Base-by-base conservation (phyloP, 208 protist genomes). In the Kentomonas sorsogonicus region DNA sequence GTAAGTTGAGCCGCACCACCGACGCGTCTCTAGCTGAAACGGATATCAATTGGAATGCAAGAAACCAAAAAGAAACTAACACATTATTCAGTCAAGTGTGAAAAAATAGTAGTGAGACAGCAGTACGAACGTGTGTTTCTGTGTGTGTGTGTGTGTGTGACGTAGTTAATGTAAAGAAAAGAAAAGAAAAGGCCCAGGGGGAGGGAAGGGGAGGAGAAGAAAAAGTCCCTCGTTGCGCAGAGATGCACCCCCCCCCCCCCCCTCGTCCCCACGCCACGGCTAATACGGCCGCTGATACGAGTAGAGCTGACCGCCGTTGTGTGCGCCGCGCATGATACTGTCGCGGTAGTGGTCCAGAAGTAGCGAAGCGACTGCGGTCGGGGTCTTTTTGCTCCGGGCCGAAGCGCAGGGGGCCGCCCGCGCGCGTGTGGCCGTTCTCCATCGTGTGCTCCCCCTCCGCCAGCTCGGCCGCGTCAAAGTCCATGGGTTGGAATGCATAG, bases 301-400 rank as follows among this genome's bases (percentile, higher is more conserved):
- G 67, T 94, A 94, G 6, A 94, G 57, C 57, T 86, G 70, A 0
- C 87, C 87, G 78, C 88, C 87, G 69, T 94, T 94, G 54, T 89
- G 69, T 39, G 87, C 62, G 18, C n/a, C n/a, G n/a, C n/a, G n/a
- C n/a, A n/a, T n/a, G n/a, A n/a, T n/a, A n/a, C n/a, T n/a, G n/a
- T n/a, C n/a, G n/a, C n/a, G n/a, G n/a, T n/a, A n/a, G n/a, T n/a
- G n/a, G n/a, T n/a, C n/a, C n/a, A n/a, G n/a, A n/a, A n/a, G n/a
- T n/a, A n/a, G n/a, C n/a, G n/a, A n/a, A n/a, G n/a, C n/a, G n/a
- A n/a, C n/a, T 56, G 48, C 76, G 72, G 36, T 79, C 76, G 1
- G 44, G 53, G 33, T 69, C 63, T 16, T 25, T 41, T 36, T 46
- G 26, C 26, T 66, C 63, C 31, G 57, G 60, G 47, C 70, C 38